A percentile compares a stretch with the other conserved stretches of the same genome.
Evolutionary conservation across 352 stramenopile species (phyloP).

Genomic region (Globisporangium uncinulatum): DNA sequence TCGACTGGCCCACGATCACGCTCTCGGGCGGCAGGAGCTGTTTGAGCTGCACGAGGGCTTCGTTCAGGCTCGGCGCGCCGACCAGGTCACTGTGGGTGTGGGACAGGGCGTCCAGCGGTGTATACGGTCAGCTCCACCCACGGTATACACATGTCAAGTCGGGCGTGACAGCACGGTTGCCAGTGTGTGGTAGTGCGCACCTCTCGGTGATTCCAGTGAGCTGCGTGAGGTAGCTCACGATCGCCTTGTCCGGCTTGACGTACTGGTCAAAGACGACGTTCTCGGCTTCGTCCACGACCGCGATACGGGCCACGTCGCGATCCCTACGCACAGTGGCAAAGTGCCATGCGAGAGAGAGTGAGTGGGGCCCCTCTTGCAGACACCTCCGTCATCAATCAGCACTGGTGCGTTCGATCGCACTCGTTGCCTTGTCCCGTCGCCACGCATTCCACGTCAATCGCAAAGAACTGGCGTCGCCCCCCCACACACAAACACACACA

Average conservation of each 20-base stretch:
- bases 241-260: conserved; percentile 79
- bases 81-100: conserved; percentile 43
- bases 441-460: conserved; percentile 92
- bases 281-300: conserved; percentile 85
- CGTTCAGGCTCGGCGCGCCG: conserved; percentile 54
- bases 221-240: conserved; percentile 90
- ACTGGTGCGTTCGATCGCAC: conserved; percentile 20
- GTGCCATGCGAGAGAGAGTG: neutral
- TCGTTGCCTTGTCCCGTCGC: conserved; percentile 76
- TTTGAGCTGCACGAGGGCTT: conserved; percentile 76
- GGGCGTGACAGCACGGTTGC: neutral
- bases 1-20: conserved; percentile 90
- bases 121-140: neutral
- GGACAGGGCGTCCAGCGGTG: no score
- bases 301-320: conserved; percentile 87
- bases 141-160: neutral
- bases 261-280: conserved; percentile 84
- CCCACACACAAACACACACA: conserved; percentile 3
- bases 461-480: conserved; percentile 61
- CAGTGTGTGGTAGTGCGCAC: conserved; percentile 17
- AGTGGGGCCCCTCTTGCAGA: no score
- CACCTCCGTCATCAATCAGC: neutral
- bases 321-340: conserved; percentile 38
- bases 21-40: conserved; percentile 67
- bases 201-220: conserved; percentile 84